phyloP scores from a whole-genome alignment of 2,329 filamentous ascomycete species.

The Colletotrichum tamarilloi region DNA sequence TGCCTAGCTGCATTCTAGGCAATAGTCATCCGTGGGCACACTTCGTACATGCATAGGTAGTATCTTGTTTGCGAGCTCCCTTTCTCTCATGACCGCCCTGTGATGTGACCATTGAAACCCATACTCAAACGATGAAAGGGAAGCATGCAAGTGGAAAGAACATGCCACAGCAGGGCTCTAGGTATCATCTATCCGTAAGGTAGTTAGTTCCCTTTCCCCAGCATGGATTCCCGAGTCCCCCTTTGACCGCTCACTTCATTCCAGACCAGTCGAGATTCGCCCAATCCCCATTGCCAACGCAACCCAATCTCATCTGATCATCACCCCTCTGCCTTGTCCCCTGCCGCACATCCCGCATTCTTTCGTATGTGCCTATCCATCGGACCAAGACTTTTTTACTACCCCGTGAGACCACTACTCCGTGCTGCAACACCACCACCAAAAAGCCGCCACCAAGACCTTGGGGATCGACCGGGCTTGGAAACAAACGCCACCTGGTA shows the following conservation, averaged over 20 bases:
- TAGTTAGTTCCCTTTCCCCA: not conserved
- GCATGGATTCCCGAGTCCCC: not conserved
- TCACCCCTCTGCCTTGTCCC: not conserved
- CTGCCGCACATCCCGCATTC: conserved; percentile 34
- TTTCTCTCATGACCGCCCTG: not conserved
- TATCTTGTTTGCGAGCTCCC: not conserved
- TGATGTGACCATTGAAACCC: not conserved
- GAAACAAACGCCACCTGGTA: conserved; percentile 4
- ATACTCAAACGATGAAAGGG: not conserved
- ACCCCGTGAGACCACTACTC: not conserved
- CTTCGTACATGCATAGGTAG: not conserved
- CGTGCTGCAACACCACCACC: not conserved
- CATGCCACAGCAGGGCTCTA: not conserved
- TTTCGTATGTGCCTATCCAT: not conserved
- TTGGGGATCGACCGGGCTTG: not conserved
- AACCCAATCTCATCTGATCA: conserved; percentile 34
- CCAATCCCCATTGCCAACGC: conserved; percentile 19
- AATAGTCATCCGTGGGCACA: not conserved
- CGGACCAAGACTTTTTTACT: not conserved
- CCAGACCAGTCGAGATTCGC: conserved; percentile 27
- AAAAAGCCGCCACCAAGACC: not conserved
- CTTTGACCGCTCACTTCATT: conserved; percentile 9
- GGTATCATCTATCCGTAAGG: too few species aligned
- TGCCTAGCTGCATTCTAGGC: not conserved
- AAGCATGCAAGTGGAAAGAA: not conserved